These are phyloP conservation scores for Volvox reticuliferus DNA, from an alignment of 139 green algal genomes.

Conservation along the genomic window DNA sequence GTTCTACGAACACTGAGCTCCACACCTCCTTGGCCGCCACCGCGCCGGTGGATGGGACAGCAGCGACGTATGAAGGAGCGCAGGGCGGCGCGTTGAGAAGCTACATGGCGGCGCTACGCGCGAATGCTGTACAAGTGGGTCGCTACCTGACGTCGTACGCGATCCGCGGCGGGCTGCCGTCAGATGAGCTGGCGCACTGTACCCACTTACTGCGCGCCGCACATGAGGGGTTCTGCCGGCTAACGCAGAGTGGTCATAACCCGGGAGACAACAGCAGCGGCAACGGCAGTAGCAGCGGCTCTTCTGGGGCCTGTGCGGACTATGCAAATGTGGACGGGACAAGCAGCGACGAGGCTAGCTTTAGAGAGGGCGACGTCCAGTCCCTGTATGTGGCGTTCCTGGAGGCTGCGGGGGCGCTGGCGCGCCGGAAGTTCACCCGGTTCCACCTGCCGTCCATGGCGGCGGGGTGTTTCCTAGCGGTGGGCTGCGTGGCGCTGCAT, in stretches of 20 bases:
- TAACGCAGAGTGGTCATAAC: not conserved
- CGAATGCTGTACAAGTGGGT: slow-evolving; percentile 66
- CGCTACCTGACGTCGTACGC: slow-evolving; percentile 82
- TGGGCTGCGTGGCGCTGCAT: slow-evolving; percentile 59
- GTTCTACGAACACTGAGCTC: no score
- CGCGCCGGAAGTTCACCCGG: slow-evolving; percentile 81
- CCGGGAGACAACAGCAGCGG: not conserved
- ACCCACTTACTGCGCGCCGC: slow-evolving; percentile 50
- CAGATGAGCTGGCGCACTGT: slow-evolving; percentile 38
- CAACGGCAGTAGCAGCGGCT: not conserved
- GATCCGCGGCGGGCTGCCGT: slow-evolving; percentile 56
- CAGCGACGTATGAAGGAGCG: not conserved
- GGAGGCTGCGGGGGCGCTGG: slow-evolving; percentile 65
- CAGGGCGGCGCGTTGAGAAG: not conserved
- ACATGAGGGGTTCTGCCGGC: not conserved
- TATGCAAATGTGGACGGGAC: not conserved
- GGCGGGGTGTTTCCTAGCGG: slow-evolving; percentile 69
- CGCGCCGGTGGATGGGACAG: not conserved
- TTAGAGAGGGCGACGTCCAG: slow-evolving; percentile 5
- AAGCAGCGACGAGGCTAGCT: no score
- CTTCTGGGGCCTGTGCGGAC: not conserved
- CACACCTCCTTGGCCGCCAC: no score
- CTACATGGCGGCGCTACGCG: slow-evolving; percentile 35
- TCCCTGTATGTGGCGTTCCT: slow-evolving; percentile 59
- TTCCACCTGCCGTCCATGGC: slow-evolving; percentile 76